Base-by-base conservation (phyloP, 352 stramenopile genomes). In the Pythium periplocum region DNA sequence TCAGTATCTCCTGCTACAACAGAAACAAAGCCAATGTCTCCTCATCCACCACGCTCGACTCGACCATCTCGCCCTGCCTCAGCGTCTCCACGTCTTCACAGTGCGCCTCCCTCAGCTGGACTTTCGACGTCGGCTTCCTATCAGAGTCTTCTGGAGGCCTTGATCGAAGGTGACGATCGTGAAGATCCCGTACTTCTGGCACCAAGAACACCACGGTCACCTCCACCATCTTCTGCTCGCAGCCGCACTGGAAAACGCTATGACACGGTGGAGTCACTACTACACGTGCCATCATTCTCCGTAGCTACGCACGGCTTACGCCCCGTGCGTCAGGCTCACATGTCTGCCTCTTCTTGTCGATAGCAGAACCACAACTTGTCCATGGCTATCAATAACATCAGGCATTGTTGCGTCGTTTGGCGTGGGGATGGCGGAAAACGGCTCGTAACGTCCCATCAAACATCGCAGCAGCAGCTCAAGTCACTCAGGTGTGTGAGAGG, bases 271-370 rank as follows among this genome's bases (percentile, higher is more conserved):
- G 54, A 68, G 37, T 55, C 51, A 10, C 55, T 68, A 1, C 37
- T 68, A 5, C 55, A 62, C 39, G 51, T 52, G 34, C 55, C 60
- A 1, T 60, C 37, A 17, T 68, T 68, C 42, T 62, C 54, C 11
- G 37, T 67, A 17, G 30, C 41, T 3, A 56, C 40, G 43, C 59
- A 51, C 7, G 37, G 60, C 12, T 35, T 30, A 5, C 39, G 32
- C 41, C 36, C 45, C 33, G 45, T 38, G 31, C 51, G 40, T 42
- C 33, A 41, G 0, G 17, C 17, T 26, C 17, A 26, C 17, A 26
- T 26, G 17, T 26, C 17, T 26, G 17, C 17, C 17, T 26, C 17
- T 26, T 26, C 17, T 26, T 26, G 17, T 26, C 17, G 17, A 26
- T 26, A 26, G 17, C 17, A 26, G 17, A 26, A 26, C 17, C 17